These are phyloP conservation scores for Malassezia equina DNA, from an alignment of 1,284 basidiomycete genomes.

Conservation along the genomic window DNA sequence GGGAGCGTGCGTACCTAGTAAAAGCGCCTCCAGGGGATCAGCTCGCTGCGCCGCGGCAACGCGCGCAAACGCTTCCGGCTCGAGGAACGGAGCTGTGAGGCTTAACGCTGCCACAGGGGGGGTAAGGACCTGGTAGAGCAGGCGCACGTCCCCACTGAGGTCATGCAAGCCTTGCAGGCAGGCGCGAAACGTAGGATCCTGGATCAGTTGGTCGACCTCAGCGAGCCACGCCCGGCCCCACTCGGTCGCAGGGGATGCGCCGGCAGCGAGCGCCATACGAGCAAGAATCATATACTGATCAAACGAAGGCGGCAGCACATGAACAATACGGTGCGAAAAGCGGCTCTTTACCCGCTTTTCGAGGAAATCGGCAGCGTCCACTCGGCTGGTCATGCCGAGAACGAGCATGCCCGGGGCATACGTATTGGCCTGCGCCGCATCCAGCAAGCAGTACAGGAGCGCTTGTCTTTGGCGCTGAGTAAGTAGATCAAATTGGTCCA, in stretches of 20 bases:
- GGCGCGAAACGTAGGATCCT: conserved; percentile 15
- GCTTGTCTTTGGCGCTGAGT: conserved; percentile 36
- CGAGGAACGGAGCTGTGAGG: conserved; percentile 3
- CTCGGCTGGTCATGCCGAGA: conserved; percentile 31
- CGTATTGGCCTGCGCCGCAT: conserved; percentile 41
- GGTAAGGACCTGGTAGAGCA: conserved; percentile 19
- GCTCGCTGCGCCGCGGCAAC: conserved; percentile 14
- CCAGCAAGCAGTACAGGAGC: conserved; percentile 43
- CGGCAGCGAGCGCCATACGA: conserved; percentile 16
- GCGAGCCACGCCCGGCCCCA: background rate
- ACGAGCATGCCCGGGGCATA: conserved; percentile 38
- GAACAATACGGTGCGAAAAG: conserved; percentile 40
- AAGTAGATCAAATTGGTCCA: conserved; percentile 42
- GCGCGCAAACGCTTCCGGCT: conserved; percentile 10
- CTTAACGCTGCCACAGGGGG: conserved; percentile 9
- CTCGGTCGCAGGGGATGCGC: background rate
- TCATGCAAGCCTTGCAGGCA: conserved; percentile 25
- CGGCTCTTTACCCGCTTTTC: conserved; percentile 46
- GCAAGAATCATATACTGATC: conserved; percentile 24
- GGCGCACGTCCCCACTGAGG: conserved; percentile 25
- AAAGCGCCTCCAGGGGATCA: conserved; percentile 6
- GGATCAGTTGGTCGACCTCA: conserved; percentile 13
- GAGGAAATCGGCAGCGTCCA: conserved; percentile 37
- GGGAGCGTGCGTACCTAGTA: conserved; percentile 1
- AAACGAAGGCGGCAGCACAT: conserved; percentile 25